Base-by-base conservation (phyloP, 176 grass and related monocot species). In the Oryza rufipogon region DNA sequence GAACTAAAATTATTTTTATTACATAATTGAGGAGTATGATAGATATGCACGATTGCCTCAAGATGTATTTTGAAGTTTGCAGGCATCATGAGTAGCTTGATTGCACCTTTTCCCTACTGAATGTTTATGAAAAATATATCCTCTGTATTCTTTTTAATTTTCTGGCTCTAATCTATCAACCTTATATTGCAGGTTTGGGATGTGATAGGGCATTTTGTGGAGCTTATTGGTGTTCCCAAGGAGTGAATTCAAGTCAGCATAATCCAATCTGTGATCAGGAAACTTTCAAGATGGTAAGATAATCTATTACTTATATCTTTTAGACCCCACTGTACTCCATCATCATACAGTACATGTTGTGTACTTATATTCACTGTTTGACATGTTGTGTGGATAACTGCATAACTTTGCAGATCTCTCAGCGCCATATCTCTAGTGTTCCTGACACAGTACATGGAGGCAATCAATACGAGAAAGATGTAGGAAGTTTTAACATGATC, bases 401-500 rank as follows among this genome's bases (percentile, higher is more conserved):
- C 47, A 54, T 81, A 70, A 84, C 69, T 11, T 71, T 92, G 64
- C 84, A 99, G 93, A 90, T 92, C 19, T 90, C 81, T 78, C 83
- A 89, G 61, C 84, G 26, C 30, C 87, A 78, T 66, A 91, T 96
- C 52, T 89, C 78, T 17, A 81, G 84, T 81, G 81, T 99, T 86
- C 96, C 93, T 48, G 88, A 86, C 81, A 89, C 76, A 26, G 70
- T 92, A 54, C 96, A 99, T 75, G 83, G 89, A 61, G 94, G 86
- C 64, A 99, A 99, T 88, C 68, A 72, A 89, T 94, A 90, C 87
- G 96, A 96, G 85, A 93, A 89, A 89, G 93, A 96, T 75, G 96
- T 99, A 94, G 23, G 89, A 79, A 71, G 72, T 52, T 75, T 78
- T 66, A 0, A 1, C 66, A 48, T 16, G 19, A 79, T 77, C 25